Evolutionary conservation across 2,329 filamentous ascomycete genomes (phyloP), one percentile per base, ranked within the genome.

Genomic region (Cladophialophora immunda): DNA sequence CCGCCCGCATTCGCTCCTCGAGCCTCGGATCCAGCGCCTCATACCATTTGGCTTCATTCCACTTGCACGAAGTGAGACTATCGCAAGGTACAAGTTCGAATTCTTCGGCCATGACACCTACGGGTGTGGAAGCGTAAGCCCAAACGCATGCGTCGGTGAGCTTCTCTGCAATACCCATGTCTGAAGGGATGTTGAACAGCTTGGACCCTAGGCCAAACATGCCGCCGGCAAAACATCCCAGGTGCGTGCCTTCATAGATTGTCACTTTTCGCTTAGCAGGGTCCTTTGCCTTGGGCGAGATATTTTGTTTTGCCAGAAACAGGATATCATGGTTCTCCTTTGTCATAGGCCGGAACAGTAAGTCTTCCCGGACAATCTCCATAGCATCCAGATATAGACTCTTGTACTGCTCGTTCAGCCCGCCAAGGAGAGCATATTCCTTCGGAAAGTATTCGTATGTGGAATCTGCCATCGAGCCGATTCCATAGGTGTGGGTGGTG

Each of bases 91-190:
- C 73, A 52, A 88, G 77, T 36, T 82, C 77, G 71, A 87, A 87
- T 55, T 80, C 76, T 73, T 89, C 87, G 1, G 87, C 86, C 87
- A 89, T 89, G 66, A 89, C 84, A 4, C 87, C 86, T 2, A 84
- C 79, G 1, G 83, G 82, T 4, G 84, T 84, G 9, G 81, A 78
- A 69, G 84, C 81, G 75, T 89, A 89, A 0, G 86, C 83, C 86
- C 86, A 89, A n/a, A 89, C 83, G 73, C 87, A 89, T 3, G 84
- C 85, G 64, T 89, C 83, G 0, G 86, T 85, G 54, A 89, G 78
- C 72, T 87, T 85, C 52, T 81, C 79, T 11, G 85, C 87, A 59
- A 88, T 82, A 0, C 82, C 78, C 67, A 89, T 78, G 70, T 89
- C 86, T 17, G 78, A 77, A 2, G 83, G 76, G n/a, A 85, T 79